Evolutionary conservation across 176 grass and related monocot genomes (phyloP).

Genomic region (Paspalum notatum): DNA sequence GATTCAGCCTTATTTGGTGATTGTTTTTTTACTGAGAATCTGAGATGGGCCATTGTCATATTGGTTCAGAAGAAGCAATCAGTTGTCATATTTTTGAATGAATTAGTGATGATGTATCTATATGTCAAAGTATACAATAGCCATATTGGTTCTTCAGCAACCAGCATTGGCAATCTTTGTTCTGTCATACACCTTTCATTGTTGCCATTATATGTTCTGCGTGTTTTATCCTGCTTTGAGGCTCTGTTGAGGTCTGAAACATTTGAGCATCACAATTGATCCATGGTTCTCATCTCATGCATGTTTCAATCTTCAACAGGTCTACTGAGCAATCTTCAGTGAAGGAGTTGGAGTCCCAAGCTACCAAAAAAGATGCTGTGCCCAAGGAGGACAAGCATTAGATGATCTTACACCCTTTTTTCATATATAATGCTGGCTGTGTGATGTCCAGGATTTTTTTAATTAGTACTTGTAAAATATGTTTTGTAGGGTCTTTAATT

Average conservation of each 20-base stretch:
- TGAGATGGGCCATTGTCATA: not conserved
- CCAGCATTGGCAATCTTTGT: not conserved
- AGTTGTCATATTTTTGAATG: not conserved
- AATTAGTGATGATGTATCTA: not conserved
- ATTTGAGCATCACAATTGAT: slow-evolving; percentile 2
- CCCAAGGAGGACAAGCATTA: slow-evolving; percentile 73
- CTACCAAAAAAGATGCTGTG: slow-evolving; percentile 64
- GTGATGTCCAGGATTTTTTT: slow-evolving; percentile 12
- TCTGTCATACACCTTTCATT: not conserved
- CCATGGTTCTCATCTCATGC: not conserved
- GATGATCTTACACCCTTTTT: not conserved
- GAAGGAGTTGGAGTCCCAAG: slow-evolving; percentile 67
- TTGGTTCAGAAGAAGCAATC: not conserved
- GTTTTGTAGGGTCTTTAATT: slow-evolving; percentile 32
- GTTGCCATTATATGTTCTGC: not conserved
- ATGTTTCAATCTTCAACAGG: slow-evolving; percentile 39
- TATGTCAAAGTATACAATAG: not conserved
- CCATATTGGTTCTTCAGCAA: not conserved
- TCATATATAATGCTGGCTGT: not conserved
- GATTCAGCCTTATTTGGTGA: not conserved
- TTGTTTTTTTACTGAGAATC: no score
- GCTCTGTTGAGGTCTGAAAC: not conserved
- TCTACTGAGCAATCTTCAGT: slow-evolving; percentile 56
- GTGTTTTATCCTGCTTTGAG: not conserved
- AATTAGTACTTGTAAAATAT: slow-evolving; percentile 28